phyloP scores from a whole-genome alignment of 192 early-diverging fungal genomes.

The Coemansia sp. region DNA sequence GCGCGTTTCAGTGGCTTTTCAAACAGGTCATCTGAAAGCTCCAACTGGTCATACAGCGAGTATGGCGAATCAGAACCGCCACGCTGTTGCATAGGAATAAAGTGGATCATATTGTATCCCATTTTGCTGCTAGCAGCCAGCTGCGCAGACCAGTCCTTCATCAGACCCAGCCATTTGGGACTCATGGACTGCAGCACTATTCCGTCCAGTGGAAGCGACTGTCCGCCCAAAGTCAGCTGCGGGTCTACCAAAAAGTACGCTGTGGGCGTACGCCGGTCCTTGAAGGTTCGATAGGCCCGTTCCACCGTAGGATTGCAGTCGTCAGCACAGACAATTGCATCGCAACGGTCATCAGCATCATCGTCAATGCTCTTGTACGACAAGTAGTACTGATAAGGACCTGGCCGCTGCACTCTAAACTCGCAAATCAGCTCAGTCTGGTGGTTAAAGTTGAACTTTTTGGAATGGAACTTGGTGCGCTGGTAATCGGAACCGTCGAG shows the following conservation, averaged over 20 bases:
- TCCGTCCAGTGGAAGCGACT: constrained; percentile 78
- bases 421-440: constrained; percentile 66
- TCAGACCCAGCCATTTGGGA: constrained; percentile 92
- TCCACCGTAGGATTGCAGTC: constrained; percentile 36
- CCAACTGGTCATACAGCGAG: constrained; percentile 91
- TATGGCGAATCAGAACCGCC: constrained; percentile 97
- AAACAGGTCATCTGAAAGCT: constrained; percentile 87
- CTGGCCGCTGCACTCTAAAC: constrained; percentile 61
- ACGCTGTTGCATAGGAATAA: constrained; percentile 88
- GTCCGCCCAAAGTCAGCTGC: constrained; percentile 58
- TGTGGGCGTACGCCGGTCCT: constrained; percentile 37
- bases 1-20: constrained; percentile 52
- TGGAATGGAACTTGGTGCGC: constrained; percentile 39
- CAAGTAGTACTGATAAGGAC: constrained; percentile 87
- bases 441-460: constrained; percentile 48
- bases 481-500: constrained; percentile 59
- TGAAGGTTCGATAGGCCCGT: constrained; percentile 38
- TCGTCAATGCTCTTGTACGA: constrained; percentile 58
- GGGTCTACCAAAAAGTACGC: constrained; percentile 89
- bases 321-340: constrained; percentile 13
- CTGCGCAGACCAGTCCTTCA: constrained; percentile 73
- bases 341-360: constrained; percentile 12
- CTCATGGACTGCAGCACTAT: constrained; percentile 88
- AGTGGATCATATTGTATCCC: constrained; percentile 99
- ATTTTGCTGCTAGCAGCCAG: constrained; percentile 67